Percentiles rank a stretch among this genome's conserved stretches.
Conservation (phyloP, 768 basidiomycete genomes). For the Arthromyces matolae region DNA sequence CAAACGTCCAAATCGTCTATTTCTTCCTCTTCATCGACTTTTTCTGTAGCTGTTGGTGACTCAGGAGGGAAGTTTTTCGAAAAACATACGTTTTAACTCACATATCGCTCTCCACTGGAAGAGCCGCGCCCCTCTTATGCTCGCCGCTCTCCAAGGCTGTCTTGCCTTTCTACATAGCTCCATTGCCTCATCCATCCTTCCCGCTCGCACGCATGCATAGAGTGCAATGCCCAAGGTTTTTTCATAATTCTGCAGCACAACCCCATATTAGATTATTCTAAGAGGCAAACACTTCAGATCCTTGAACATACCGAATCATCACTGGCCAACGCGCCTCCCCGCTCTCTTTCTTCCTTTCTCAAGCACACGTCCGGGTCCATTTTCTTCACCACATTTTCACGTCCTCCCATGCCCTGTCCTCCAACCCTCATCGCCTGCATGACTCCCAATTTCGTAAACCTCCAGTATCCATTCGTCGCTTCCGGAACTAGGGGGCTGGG, state of each 20-base stretch:
- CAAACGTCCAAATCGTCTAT: slow-evolving; percentile 44
- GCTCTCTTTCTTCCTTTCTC: slow-evolving; percentile 53
- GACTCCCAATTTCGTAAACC: slow-evolving; percentile 72
- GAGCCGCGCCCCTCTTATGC: slow-evolving; percentile 75
- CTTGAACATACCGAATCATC: slow-evolving; percentile 67
- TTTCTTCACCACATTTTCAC: slow-evolving; percentile 53
- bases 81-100: slow-evolving; percentile 30
- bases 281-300: background rate
- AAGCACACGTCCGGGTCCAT: slow-evolving; percentile 83
- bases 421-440: slow-evolving; percentile 63
- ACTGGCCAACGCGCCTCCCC: slow-evolving; percentile 56
- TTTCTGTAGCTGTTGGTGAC: slow-evolving; percentile 37
- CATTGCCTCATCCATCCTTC: slow-evolving; percentile 80
- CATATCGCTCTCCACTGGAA: slow-evolving; percentile 76
- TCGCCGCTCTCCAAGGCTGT: slow-evolving; percentile 91
- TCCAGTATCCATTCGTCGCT: slow-evolving; percentile 79
- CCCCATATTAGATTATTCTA: background rate
- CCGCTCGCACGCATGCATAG: slow-evolving; percentile 80
- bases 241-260: slow-evolving; percentile 63
- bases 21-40: slow-evolving; percentile 43
- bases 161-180: slow-evolving; percentile 78
- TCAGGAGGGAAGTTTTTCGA: too few species aligned
- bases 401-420: slow-evolving; percentile 42
- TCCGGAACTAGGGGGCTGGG: slow-evolving; percentile 57
- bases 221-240: slow-evolving; percentile 72